Base-by-base conservation (phyloP, 2,329 filamentous ascomycete genomes). In the Fusarium musae region DNA sequence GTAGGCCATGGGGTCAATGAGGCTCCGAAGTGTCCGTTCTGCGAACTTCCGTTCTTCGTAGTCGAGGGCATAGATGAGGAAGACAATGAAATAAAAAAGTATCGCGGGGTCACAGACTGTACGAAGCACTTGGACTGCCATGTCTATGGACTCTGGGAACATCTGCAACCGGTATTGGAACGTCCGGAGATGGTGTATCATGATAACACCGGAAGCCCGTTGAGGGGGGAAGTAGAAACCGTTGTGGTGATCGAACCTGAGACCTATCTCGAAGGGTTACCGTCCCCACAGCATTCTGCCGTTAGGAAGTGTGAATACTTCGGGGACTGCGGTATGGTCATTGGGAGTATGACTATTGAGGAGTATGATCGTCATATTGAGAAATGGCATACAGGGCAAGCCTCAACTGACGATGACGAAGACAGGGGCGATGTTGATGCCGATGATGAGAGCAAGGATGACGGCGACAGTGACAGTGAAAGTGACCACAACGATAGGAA, bases 61-160 rank as follows among this genome's bases (percentile, higher is more conserved):
- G 34, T 12, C 6, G 1, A 12, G 0, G 34, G 40, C 5, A 34
- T 17, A 5, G 42, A 49, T 11, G 39, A 39, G 1, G 9, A 39
- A 11, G 58, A 49, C 2, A 17, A 42, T 7, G 13, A 16, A 6
- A 15, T 32, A 7, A 8, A 28, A 11, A 13, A n/a, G 7, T 10
- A 17, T 4, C 30, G 44, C 5, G 46, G 60, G 6, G 16, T 30
- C 1, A 28, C 60, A 1, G 69, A 75, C 8, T 68, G 73, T n/a
- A 59, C 67, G 46, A 60, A 64, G 46, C 76, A 78, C 46, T 37
- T 76, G 21, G 76, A 78, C 32, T 78, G 74, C 6, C 76, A 78
- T 47, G 32, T 72, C 40, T 65, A 76, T 16, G 6, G 46, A 2
- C 76, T 78, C 11, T 78, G 75, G 75, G 63, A 64, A 26, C 11